A percentile compares a stretch with the other conserved stretches of the same genome.
phyloP scores from a whole-genome alignment of 805 yeast genomes.

The Dipodascopsis uninucleata region DNA sequence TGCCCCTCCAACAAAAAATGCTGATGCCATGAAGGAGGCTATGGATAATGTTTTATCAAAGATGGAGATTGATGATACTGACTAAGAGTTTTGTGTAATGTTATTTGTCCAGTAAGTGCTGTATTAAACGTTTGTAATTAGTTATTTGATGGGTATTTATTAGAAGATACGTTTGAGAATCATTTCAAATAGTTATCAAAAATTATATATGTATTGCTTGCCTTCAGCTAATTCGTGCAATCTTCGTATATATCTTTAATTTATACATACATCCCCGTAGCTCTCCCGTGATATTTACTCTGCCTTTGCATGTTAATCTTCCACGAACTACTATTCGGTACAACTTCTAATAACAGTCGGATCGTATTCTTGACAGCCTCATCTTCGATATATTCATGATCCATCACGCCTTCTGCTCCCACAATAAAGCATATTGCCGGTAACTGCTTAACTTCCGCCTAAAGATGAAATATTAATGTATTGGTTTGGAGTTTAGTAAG shows the following conservation, averaged over 20 bases:
- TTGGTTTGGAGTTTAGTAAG: not conserved
- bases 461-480: not conserved
- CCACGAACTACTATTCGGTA: constrained; percentile 1
- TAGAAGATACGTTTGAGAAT: too few species aligned
- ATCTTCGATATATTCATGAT: constrained; percentile 22
- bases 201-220: too few species aligned
- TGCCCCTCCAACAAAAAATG: constrained; percentile 91
- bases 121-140: too few species aligned
- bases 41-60: constrained; percentile 55
- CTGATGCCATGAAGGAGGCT: constrained; percentile 91
- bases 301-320: constrained; percentile 9
- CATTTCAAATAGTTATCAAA: too few species aligned
- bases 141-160: too few species aligned
- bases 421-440: constrained; percentile 16
- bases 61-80: constrained; percentile 5
- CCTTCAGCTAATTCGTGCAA: too few species aligned
- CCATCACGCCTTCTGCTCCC: constrained; percentile 26
- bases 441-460: constrained; percentile 12
- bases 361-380: constrained; percentile 10
- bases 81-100: too few species aligned
- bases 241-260: too few species aligned
- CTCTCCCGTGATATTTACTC: constrained; percentile 8
- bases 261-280: constrained; percentile 26
- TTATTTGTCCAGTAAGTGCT: too few species aligned
- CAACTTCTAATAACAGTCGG: constrained; percentile 1